phyloP scores from a whole-genome alignment of 495 filamentous ascomycete genomes.

The Neurospora cerealis region DNA sequence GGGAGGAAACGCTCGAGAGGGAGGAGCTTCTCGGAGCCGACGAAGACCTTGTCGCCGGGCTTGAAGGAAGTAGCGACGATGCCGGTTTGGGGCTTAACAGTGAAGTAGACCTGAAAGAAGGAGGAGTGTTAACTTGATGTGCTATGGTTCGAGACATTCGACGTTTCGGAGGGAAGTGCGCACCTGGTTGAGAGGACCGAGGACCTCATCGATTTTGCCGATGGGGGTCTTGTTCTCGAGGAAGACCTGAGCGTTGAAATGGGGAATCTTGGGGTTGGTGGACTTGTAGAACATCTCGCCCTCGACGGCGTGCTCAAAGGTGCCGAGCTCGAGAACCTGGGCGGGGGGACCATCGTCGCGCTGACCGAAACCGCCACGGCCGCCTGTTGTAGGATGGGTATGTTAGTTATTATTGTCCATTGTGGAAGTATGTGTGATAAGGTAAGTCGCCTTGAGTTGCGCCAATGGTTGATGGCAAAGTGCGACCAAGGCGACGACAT shows the following conservation, averaged over 20 bases:
- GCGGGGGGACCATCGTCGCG: slow-evolving; percentile 46
- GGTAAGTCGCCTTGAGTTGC: neutral
- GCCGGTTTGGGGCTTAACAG: slow-evolving; percentile 88
- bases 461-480: neutral
- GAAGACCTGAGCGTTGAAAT: slow-evolving; percentile 98
- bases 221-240: slow-evolving; percentile 93
- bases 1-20: slow-evolving; percentile 94
- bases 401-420: neutral
- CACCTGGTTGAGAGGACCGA: slow-evolving; percentile 80
- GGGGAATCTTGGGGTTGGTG: slow-evolving; percentile 88
- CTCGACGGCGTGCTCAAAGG: slow-evolving; percentile 86
- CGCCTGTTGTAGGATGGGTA: slow-evolving; percentile 4
- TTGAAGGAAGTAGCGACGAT: slow-evolving; percentile 94
- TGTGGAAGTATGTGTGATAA: neutral
- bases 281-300: slow-evolving; percentile 95
- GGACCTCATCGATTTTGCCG: slow-evolving; percentile 91
- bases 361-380: slow-evolving; percentile 43
- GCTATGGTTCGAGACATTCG: neutral
- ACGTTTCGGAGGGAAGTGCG: neutral
- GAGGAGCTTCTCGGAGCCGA: slow-evolving; percentile 85
- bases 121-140: neutral
- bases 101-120: slow-evolving; percentile 65
- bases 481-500: neutral
- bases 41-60: slow-evolving; percentile 91
- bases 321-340: slow-evolving; percentile 66